A percentile compares a stretch with the other conserved stretches of the same genome.
These are phyloP conservation scores for Cercophora newfieldiana DNA, from an alignment of 495 filamentous ascomycete species.

Conservation along the genomic window DNA sequence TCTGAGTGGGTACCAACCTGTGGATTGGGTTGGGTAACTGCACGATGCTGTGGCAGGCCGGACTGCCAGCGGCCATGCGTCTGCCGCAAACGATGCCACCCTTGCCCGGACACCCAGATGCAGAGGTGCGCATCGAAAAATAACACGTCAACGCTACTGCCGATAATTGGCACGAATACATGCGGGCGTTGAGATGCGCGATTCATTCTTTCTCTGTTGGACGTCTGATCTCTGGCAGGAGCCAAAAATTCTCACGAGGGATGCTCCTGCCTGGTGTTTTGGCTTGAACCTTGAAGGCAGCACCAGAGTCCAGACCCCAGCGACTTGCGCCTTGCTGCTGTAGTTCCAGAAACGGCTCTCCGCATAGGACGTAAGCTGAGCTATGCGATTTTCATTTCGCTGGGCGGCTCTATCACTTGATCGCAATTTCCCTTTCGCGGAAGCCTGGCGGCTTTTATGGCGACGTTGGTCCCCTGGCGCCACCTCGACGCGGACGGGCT, in stretches of 20 bases:
- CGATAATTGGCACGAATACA: too few species aligned
- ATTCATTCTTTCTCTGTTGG: too few species aligned
- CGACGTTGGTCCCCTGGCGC: background rate
- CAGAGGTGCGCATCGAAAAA: too few species aligned
- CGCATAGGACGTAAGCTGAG: background rate
- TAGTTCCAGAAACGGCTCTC: background rate
- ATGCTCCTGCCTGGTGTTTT: background rate
- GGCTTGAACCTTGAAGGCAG: background rate
- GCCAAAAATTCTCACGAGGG: background rate
- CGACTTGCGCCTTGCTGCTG: background rate
- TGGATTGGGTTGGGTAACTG: background rate
- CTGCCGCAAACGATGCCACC: background rate
- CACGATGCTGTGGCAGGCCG: background rate
- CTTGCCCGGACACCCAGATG: background rate
- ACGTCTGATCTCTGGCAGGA: background rate
- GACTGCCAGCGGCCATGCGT: background rate
- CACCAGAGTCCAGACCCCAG: background rate
- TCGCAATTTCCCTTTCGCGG: background rate
- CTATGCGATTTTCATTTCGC: background rate
- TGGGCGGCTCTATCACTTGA: background rate
- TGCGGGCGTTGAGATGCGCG: background rate
- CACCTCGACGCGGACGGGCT: background rate
- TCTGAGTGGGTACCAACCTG: background rate
- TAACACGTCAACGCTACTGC: too few species aligned
- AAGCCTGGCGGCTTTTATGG: background rate